These are phyloP conservation scores for Austroboletus eburneus DNA, from an alignment of 768 basidiomycete genomes.

Conservation along the genomic window DNA sequence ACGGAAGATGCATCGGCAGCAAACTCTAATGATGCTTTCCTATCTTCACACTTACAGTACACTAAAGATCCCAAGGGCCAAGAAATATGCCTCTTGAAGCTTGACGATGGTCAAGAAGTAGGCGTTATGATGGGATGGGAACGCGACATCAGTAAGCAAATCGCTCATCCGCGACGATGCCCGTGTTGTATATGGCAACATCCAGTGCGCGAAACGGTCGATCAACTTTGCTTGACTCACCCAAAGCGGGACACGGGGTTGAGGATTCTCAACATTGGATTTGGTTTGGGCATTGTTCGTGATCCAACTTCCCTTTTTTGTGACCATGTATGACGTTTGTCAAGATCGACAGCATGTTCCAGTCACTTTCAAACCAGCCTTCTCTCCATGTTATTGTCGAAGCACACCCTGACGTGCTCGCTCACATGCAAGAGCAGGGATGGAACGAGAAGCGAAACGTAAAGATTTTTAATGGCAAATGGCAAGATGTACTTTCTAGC, in stretches of 20 bases:
- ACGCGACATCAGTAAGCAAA: slow-evolving; percentile 59
- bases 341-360: slow-evolving; percentile 83
- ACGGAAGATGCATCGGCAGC: slow-evolving; percentile 52
- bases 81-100: slow-evolving; percentile 71
- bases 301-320: neutral
- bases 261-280: slow-evolving; percentile 85
- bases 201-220: slow-evolving; percentile 75
- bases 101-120: slow-evolving; percentile 66
- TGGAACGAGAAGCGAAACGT: slow-evolving; percentile 81
- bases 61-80: slow-evolving; percentile 68
- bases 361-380: slow-evolving; percentile 56
- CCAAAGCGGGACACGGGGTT: slow-evolving; percentile 43
- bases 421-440: slow-evolving; percentile 66
- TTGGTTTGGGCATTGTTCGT: slow-evolving; percentile 86
- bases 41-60: slow-evolving; percentile 67
- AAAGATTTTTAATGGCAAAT: slow-evolving; percentile 80
- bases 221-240: slow-evolving; percentile 53
- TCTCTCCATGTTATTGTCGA: slow-evolving; percentile 86
- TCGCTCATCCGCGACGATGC: neutral
- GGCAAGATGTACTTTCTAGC: slow-evolving; percentile 81
- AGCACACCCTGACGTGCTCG: slow-evolving; percentile 89
- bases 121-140: slow-evolving; percentile 99
- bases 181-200: slow-evolving; percentile 19
- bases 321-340: slow-evolving; percentile 3
- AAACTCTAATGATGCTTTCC: slow-evolving; percentile 63